Evolutionary conservation across 495 filamentous ascomycete species (phyloP).

Genomic region (Hyaloscypha hepaticicola): DNA sequence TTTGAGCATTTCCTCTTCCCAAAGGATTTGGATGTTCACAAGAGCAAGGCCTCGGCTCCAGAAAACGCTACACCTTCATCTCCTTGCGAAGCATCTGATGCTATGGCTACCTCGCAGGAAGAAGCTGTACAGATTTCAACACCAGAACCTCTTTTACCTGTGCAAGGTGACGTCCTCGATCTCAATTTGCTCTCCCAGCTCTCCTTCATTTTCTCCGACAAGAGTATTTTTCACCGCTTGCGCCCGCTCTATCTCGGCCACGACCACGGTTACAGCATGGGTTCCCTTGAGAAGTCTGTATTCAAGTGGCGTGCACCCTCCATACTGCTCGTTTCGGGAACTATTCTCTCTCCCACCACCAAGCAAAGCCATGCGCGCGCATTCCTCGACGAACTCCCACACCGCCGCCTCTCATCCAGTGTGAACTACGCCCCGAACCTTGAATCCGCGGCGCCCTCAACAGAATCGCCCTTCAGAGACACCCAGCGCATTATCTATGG

Average conservation of each 20-base stretch:
- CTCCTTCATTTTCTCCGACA: conserved; percentile 11
- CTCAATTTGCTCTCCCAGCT: conserved; percentile 14
- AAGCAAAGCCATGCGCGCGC: conserved; percentile 11
- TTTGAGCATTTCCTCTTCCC: conserved; percentile 17
- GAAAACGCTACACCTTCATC: not conserved
- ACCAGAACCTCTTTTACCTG: conserved; percentile 15
- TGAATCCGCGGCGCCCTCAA: not conserved
- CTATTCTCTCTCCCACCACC: conserved; percentile 6
- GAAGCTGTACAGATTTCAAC: conserved; percentile 6
- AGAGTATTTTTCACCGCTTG: conserved; percentile 9
- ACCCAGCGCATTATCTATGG: conserved; percentile 14
- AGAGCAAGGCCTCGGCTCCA: conserved; percentile 6
- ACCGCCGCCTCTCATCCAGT: conserved; percentile 10
- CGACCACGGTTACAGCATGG: conserved; percentile 14
- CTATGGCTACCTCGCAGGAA: not conserved
- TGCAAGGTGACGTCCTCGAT: conserved; percentile 14
- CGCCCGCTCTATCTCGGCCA: conserved; percentile 9
- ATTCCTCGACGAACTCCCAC: conserved; percentile 8
- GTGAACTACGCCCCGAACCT: not conserved
- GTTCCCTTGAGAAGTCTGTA: conserved; percentile 13
- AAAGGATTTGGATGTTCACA: conserved; percentile 6
- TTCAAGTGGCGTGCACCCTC: conserved; percentile 17
- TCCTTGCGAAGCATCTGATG: conserved; percentile 1
- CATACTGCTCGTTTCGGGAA: conserved; percentile 12
- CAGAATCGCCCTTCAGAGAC: not conserved